These are phyloP conservation scores for Colletotrichum sp. DNA, from an alignment of 2,329 filamentous ascomycete species.

Conservation along the genomic window DNA sequence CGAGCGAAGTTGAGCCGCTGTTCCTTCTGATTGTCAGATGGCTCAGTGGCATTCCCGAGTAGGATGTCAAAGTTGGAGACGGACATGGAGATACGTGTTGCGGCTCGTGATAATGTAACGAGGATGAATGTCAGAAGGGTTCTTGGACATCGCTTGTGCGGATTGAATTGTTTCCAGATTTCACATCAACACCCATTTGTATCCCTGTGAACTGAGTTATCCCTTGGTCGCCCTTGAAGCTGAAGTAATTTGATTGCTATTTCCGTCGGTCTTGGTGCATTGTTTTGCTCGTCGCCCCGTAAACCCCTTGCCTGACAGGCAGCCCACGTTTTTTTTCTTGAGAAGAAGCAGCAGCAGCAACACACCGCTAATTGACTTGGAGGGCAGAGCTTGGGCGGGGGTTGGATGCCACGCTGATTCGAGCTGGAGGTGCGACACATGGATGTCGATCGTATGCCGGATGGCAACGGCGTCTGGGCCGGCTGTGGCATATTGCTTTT, in stretches of 20 bases:
- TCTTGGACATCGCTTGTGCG: neutral
- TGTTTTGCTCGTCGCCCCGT: neutral
- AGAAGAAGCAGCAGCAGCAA: neutral
- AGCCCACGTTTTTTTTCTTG: neutral
- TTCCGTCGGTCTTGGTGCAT: neutral
- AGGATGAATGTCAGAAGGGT: neutral
- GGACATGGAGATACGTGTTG: neutral
- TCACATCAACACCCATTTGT: neutral
- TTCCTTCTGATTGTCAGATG: too few species aligned
- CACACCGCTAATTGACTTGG: conserved; percentile 1
- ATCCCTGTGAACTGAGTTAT: neutral
- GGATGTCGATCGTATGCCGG: conserved; percentile 13
- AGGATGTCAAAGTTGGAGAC: neutral
- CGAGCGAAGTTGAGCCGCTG: neutral
- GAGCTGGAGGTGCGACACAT: conserved; percentile 3
- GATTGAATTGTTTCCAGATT: neutral
- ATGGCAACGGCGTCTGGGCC: neutral
- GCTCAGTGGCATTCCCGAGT: neutral
- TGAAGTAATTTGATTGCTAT: neutral
- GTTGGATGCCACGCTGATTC: neutral
- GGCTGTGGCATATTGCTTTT: conserved; percentile 16
- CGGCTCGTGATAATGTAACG: neutral
- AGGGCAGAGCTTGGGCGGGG: neutral
- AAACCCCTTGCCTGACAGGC: neutral
- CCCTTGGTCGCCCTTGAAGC: neutral